phyloP scores from a whole-genome alignment of 1,139 yeast species.

The Blastobotrys niveus region DNA sequence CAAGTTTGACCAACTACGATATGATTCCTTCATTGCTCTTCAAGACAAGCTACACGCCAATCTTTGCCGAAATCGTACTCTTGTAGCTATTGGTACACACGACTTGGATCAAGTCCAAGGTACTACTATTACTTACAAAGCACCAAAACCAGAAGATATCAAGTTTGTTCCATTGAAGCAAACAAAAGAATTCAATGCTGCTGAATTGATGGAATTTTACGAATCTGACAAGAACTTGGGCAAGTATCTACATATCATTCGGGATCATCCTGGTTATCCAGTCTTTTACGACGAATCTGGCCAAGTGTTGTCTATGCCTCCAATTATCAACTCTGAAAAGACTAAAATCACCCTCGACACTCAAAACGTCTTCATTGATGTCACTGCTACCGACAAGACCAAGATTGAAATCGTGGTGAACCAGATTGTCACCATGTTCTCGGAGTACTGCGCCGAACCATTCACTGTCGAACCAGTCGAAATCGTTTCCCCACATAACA shows the following conservation, averaged over 20 bases:
- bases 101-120: slow-evolving; percentile 78
- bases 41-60: slow-evolving; percentile 96
- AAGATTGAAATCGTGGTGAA: slow-evolving; percentile 87
- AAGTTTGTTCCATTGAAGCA: slow-evolving; percentile 76
- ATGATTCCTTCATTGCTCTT: slow-evolving; percentile 89
- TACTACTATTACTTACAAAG: slow-evolving; percentile 80
- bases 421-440: slow-evolving; percentile 92
- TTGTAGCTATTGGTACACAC: slow-evolving; percentile 98
- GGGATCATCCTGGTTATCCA: slow-evolving; percentile 86
- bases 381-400: slow-evolving; percentile 93
- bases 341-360: slow-evolving; percentile 85
- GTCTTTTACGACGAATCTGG: slow-evolving; percentile 75
- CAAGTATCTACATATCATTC: slow-evolving; percentile 80
- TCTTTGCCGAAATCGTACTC: slow-evolving; percentile 91
- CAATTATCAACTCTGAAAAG: slow-evolving; percentile 89
- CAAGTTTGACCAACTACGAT: slow-evolving; percentile 72
- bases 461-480: slow-evolving; percentile 79
- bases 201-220: slow-evolving; percentile 80
- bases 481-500: slow-evolving; percentile 77
- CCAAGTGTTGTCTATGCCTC: slow-evolving; percentile 88
- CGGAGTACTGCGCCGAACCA: slow-evolving; percentile 64
- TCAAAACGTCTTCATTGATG: slow-evolving; percentile 82
- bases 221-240: slow-evolving; percentile 86
- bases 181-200: slow-evolving; percentile 67
- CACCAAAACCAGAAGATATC: slow-evolving; percentile 72